Evolutionary conservation across 306 rosid species (phyloP).

Genomic region (Senna tora): DNA sequence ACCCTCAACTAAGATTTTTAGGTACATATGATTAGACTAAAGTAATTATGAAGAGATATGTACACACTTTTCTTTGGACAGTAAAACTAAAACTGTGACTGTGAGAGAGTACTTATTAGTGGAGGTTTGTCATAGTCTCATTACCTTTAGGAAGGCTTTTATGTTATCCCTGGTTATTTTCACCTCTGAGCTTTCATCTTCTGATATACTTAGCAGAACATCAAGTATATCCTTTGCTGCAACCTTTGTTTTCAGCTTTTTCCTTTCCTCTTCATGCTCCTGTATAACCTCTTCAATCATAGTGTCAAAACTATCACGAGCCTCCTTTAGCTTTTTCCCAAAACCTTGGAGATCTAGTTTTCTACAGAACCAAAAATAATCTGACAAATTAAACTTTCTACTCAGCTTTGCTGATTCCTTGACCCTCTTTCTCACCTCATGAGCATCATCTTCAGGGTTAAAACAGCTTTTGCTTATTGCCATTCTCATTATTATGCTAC

Average conservation of each 20-base stretch:
- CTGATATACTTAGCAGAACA: constrained; percentile 29
- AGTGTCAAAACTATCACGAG: constrained; percentile 44
- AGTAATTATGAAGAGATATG: no score
- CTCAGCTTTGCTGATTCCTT: constrained; percentile 23
- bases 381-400: constrained; percentile 35
- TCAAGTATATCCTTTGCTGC: background rate
- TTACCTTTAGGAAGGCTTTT: constrained; percentile 48
- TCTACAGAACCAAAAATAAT: constrained; percentile 44
- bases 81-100: background rate
- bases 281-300: constrained; percentile 57
- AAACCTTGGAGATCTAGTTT: constrained; percentile 48
- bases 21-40: no score
- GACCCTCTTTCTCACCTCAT: constrained; percentile 22
- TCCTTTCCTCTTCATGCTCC: constrained; percentile 57
- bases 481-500: constrained; percentile 48
- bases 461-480: constrained; percentile 46
- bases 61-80: no score
- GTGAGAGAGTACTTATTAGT: constrained; percentile 37
- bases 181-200: constrained; percentile 40
- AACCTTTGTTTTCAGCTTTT: background rate
- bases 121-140: background rate
- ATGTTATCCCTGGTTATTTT: constrained; percentile 48
- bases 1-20: background rate
- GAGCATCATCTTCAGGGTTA: constrained; percentile 42
- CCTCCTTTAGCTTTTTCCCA: constrained; percentile 42